These are phyloP conservation scores for Xylaria palmicola DNA, from an alignment of 495 filamentous ascomycete genomes.

Conservation along the genomic window DNA sequence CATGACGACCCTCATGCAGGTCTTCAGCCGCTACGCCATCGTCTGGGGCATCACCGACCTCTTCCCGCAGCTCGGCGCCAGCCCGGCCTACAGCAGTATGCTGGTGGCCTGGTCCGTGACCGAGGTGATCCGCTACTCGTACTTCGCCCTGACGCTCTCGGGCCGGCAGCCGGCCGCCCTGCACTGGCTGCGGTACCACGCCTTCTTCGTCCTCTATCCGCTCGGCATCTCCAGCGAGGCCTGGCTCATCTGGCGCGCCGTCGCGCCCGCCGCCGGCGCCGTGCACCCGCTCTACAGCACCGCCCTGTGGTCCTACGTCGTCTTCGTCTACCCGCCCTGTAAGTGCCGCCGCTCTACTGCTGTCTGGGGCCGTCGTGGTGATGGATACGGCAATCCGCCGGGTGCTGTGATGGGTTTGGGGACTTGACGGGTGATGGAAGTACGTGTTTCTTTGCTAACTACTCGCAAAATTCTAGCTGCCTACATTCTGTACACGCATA, in stretches of 20 bases:
- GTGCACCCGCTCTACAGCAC: conserved; percentile 50
- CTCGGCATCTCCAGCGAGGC: conserved; percentile 86
- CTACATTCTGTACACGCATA: conserved; percentile 87
- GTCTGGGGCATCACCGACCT: conserved; percentile 74
- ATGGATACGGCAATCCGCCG: neutral
- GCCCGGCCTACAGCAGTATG: conserved; percentile 63
- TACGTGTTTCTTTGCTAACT: neutral
- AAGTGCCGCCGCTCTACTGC: conserved; percentile 32
- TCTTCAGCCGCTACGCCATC: conserved; percentile 75
- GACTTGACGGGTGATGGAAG: neutral
- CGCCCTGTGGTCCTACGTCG: conserved; percentile 43
- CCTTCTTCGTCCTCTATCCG: conserved; percentile 90
- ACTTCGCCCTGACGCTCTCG: conserved; percentile 72
- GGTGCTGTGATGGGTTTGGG: neutral
- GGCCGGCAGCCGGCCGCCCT: conserved; percentile 58
- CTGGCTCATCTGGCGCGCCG: conserved; percentile 70
- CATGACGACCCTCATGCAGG: conserved; percentile 85
- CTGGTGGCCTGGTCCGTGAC: conserved; percentile 80
- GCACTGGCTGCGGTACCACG: conserved; percentile 89
- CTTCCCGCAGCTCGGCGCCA: conserved; percentile 58
- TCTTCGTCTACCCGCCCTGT: conserved; percentile 82
- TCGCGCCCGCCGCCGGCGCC: conserved; percentile 54
- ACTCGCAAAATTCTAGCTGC: conserved; percentile 56
- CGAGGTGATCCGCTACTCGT: conserved; percentile 85
- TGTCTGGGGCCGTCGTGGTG: neutral